Conservation (phyloP, 1,284 basidiomycete genomes). For the Cerioporus squamosus region DNA sequence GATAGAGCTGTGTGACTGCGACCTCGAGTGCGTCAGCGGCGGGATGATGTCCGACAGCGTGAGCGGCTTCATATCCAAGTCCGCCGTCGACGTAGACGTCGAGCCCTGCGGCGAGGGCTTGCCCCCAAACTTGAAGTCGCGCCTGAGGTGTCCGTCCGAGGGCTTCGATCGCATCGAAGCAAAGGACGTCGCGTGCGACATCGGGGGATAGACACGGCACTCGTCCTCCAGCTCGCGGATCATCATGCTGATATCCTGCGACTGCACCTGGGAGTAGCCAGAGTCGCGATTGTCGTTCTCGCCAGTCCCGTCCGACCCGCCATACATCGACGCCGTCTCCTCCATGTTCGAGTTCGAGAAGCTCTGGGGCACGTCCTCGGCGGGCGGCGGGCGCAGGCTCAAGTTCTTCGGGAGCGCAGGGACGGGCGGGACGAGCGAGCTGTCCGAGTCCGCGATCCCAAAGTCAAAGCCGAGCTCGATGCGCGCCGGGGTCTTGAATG, state of each 20-base stretch:
- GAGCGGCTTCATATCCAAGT: slow-evolving; percentile 39
- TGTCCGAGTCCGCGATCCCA: slow-evolving; percentile 39
- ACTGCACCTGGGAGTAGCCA: slow-evolving; percentile 26
- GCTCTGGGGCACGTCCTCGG: slow-evolving; percentile 31
- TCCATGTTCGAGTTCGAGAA: slow-evolving; percentile 26
- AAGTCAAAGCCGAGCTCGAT: slow-evolving; percentile 58
- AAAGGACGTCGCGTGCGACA: slow-evolving; percentile 11
- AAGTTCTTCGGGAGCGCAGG: slow-evolving; percentile 43
- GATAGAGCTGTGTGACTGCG: slow-evolving; percentile 41
- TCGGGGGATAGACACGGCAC: slow-evolving; percentile 29
- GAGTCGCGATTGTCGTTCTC: slow-evolving; percentile 22
- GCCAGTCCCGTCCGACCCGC: slow-evolving; percentile 14
- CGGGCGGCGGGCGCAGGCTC: slow-evolving; percentile 17
- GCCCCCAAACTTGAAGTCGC: slow-evolving; percentile 75
- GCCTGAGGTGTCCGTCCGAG: slow-evolving; percentile 68
- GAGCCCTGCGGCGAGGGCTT: slow-evolving; percentile 38
- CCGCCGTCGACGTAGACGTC: slow-evolving; percentile 12
- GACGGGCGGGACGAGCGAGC: slow-evolving; percentile 40
- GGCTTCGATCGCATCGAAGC: slow-evolving; percentile 47
- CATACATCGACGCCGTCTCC: slow-evolving; percentile 24
- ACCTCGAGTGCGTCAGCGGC: slow-evolving; percentile 57
- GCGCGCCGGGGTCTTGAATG: slow-evolving; percentile 75
- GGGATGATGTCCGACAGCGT: slow-evolving; percentile 79
- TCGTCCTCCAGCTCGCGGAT: slow-evolving; percentile 33
- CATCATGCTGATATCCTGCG: slow-evolving; percentile 28